Base-by-base conservation (phyloP, 768 basidiomycete species). In the Phaeolepiota aurea region DNA sequence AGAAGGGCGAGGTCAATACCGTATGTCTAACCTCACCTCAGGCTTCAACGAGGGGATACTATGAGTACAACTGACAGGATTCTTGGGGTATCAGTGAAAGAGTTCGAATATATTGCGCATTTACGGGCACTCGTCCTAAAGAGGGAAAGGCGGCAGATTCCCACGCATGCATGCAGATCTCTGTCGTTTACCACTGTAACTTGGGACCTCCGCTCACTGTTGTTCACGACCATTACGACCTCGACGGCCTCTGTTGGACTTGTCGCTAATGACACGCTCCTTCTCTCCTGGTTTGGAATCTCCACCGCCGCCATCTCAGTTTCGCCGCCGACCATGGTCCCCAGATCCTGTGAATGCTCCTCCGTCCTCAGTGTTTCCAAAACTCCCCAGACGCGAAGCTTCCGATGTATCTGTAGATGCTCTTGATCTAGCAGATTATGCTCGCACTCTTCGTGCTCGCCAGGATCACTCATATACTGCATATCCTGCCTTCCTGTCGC, bases 351-450 rank as follows among this genome's bases (percentile, higher is more conserved):
- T 68, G 46, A 68, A 73, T 43, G 65, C 72, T 11, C 52, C 63
- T 38, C 65, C 68, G 30, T 56, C 62, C 14, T 51, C 41, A 32
- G 44, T 43, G 34, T 43, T 31, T 28, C 48, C 14, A 41, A 28
- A 42, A 16, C n/a, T 40, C 25, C 58, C 55, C 38, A 61, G 62
- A 20, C 57, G 73, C 44, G 76, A 81, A 44, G 61, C 71, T 3
- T 79, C 80, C 4, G 82, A 83, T 43, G 70, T 68, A 19, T 82
- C 79, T 41, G 70, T 83, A 1, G 81, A 84, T 53, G 80, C 81
- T 2, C 68, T 83, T 41, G 82, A 86, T 58, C 66, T 86, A 16
- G 81, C 81, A 21, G 82, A 83, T 55, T 86, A 83, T 57, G 67
- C 79, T 4, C 61, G 55, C 44, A 75, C 74, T 14, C 64, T 81